Base-by-base conservation (phyloP, 164 flowering plant species). In the Stephania cephalantha region DNA sequence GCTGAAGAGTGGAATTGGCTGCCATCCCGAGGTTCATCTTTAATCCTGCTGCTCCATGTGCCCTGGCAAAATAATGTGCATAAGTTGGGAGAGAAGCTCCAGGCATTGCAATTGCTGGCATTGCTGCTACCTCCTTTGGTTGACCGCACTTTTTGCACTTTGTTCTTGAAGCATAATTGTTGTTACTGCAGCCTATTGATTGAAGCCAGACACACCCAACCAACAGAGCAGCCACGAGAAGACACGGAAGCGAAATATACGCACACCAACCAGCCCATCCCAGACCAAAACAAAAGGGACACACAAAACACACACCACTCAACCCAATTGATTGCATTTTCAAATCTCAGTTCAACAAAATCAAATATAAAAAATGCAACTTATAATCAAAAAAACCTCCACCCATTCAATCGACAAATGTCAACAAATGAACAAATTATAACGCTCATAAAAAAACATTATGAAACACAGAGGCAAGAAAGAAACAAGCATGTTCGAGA, bases 141-240 rank as follows among this genome's bases (percentile, higher is more conserved):
- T 90, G 90, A 76, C 97, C 97, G 80, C 97, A 94, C 87, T 94
- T 94, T 83, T 92, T 92, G 95, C 98, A 94, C 89, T 86, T 88
- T 81, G 91, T 97, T 88, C 98, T 84, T 83, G 97, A 92, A 71
- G 98, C 97, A 89, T 92, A 94, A 89, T 94, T 94, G 97, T 92
- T 92, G 95, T 94, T 92, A 91, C 94, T 94, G 98, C 98, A 94
- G 88, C 96, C 98, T 94, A 92, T 85, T 85, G 88, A 76, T 83
- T 88, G 94, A 88, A 85, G 83, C 91, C 85, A 81, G 76, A 86
- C 88, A 86, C 81, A 87, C 91, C 81, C 90, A 87, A 87, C 91
- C 87, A 90, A 84, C 68, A 84, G 81, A 58, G 85, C 86, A 87
- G 84, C 94, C 85, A 87, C 86, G 78, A 85, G 87, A 82, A 70